Evolutionary conservation across 2,329 filamentous ascomycete genomes (phyloP), one percentile per base, ranked within the genome.

Genomic region (Trichoderma sp.): DNA sequence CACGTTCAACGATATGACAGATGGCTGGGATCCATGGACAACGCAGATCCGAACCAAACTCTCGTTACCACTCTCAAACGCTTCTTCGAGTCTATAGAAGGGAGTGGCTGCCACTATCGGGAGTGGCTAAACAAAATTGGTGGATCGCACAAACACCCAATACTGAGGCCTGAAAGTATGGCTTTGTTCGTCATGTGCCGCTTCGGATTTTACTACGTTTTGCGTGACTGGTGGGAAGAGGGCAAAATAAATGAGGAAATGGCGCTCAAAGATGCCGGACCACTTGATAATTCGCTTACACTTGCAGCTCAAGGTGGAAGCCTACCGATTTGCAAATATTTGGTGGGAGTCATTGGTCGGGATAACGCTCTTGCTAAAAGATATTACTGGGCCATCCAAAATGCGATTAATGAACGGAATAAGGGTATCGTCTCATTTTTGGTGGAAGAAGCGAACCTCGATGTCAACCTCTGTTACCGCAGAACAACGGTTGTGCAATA

Each of bases 191-290:
- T 43, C 39, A 43, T 43, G 39, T 43, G 39, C 15, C 39, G 39
- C 39, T 43, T 1, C 0, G 63, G 70, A 0, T 43, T 72, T 56
- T 72, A 72, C 26, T 8, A 72, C 30, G n/a, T 32, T 15, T 34
- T 72, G 14, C 63, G 28, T 24, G 63, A 68, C 30, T 72, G 70
- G 70, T 72, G 70, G 70, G 30, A 68, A 12, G 36, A 2, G 15
- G 15, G 18, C 0, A 43, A n/a, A n/a, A n/a, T 43, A 0, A 18
- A 4, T 4, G 0, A 43, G 36, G 36, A 43, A 43, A 43, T 43
- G 39, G 39, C 15, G 39, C 39, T 43, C 5, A n/a, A n/a, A n/a
- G n/a, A n/a, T n/a, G n/a, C n/a, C n/a, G n/a, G n/a, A n/a, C n/a
- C n/a, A n/a, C n/a, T n/a, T n/a, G n/a, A n/a, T 11, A 64, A 57